A percentile compares a stretch with the other conserved stretches of the same genome.
phyloP scores from a whole-genome alignment of 2,329 filamentous ascomycete species.

The Aspergillus costaricaensis region DNA sequence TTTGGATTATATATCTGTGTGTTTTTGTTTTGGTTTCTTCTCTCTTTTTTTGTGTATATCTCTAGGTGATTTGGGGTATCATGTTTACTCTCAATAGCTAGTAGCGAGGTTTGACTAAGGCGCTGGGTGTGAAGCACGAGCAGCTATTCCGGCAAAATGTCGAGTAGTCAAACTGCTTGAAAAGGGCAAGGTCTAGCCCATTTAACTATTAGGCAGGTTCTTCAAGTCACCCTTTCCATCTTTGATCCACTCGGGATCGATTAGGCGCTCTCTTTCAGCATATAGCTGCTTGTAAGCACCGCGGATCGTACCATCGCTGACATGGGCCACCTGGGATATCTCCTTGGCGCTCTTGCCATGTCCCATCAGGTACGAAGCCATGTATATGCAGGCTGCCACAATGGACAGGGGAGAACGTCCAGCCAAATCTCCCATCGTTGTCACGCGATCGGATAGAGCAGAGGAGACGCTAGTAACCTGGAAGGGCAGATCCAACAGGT shows the following conservation, averaged over 20 bases:
- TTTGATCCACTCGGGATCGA: constrained; percentile 73
- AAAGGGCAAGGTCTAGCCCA: not conserved
- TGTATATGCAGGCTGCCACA: constrained; percentile 94
- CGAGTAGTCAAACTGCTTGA: not conserved
- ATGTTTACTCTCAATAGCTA: constrained; percentile 2
- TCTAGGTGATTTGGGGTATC: constrained; percentile 20
- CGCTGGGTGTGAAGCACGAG: not conserved
- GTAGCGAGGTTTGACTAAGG: constrained; percentile 1
- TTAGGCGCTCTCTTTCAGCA: constrained; percentile 69
- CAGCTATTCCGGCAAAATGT: not conserved
- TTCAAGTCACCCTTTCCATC: constrained; percentile 70
- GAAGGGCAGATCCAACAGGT: constrained; percentile 73
- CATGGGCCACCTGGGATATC: constrained; percentile 79
- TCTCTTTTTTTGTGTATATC: constrained; percentile 5
- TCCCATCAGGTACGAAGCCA: constrained; percentile 84
- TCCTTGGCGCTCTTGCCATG: constrained; percentile 79
- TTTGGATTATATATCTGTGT: not conserved
- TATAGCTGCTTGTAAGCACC: constrained; percentile 92
- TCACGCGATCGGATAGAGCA: constrained; percentile 75
- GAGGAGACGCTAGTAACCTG: constrained; percentile 78
- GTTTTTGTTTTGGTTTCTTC: constrained; percentile 1
- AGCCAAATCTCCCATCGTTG: constrained; percentile 75
- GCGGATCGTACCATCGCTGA: constrained; percentile 95
- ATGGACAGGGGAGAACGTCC: constrained; percentile 93
- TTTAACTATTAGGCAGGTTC: constrained; percentile 62